phyloP scores from a whole-genome alignment of 208 protist genomes.

The Leishmania braziliensis region DNA sequence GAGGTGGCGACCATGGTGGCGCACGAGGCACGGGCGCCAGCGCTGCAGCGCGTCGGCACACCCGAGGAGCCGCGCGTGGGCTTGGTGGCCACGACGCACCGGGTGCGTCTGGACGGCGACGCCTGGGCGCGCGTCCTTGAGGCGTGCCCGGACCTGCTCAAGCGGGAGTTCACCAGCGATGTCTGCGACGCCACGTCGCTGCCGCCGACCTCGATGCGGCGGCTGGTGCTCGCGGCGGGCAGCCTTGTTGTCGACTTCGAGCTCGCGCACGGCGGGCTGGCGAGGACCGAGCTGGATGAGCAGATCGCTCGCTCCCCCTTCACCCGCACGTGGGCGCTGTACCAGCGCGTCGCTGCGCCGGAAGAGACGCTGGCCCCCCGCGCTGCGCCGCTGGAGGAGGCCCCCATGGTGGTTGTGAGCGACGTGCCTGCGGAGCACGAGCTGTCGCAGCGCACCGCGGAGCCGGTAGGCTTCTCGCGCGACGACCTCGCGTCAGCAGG shows the following conservation, averaged over 20 bases:
- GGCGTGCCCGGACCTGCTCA: slow-evolving; percentile 15
- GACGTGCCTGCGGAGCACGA: neutral
- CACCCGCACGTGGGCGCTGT: neutral
- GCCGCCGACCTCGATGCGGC: slow-evolving; percentile 13
- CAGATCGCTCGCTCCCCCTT: too few relatives aligned
- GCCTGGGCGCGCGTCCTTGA: too few relatives aligned
- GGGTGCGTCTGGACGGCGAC: too few relatives aligned
- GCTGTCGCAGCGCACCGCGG: neutral
- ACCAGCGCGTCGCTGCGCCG: neutral
- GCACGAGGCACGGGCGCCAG: too few relatives aligned
- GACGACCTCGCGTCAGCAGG: neutral
- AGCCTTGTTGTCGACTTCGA: slow-evolving; percentile 32
- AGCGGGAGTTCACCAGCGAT: slow-evolving; percentile 42
- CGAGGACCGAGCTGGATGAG: too few relatives aligned
- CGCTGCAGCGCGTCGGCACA: too few relatives aligned
- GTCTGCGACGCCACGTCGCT: slow-evolving; percentile 28
- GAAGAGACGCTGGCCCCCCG: neutral
- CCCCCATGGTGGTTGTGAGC: too few relatives aligned
- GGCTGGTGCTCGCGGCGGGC: slow-evolving; percentile 13
- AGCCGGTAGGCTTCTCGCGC: neutral
- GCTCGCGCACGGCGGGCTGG: too few relatives aligned
- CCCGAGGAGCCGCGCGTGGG: too few relatives aligned
- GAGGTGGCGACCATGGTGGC: too few relatives aligned
- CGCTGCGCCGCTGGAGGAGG: too few relatives aligned
- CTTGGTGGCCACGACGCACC: too few relatives aligned